Percentiles rank a stretch among this genome's conserved stretches.
Conservation (phyloP, 2,329 filamentous ascomycete species). For the Penicillium sp. region DNA sequence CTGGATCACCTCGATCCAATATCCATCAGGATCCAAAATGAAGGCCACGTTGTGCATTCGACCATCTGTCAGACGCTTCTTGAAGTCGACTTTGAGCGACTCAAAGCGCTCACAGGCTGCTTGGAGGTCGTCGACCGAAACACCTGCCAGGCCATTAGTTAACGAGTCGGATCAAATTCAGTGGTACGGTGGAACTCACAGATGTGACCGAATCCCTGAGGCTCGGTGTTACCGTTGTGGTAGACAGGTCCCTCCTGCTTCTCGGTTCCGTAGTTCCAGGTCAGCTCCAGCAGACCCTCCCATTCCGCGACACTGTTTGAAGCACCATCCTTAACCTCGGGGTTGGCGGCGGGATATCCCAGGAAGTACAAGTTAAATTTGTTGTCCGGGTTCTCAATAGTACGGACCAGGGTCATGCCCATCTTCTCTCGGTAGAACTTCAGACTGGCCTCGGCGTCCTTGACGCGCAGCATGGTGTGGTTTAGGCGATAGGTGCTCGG, state of each 20-base stretch:
- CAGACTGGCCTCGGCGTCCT: slow-evolving; percentile 70
- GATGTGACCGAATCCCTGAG: slow-evolving; percentile 92
- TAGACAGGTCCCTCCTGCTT: slow-evolving; percentile 79
- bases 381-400: slow-evolving; percentile 64
- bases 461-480: slow-evolving; percentile 83
- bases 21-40: slow-evolving; percentile 80
- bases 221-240: slow-evolving; percentile 87
- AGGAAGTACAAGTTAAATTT: slow-evolving; percentile 93
- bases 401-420: slow-evolving; percentile 81
- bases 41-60: slow-evolving; percentile 93
- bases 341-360: slow-evolving; percentile 66
- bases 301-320: slow-evolving; percentile 62
- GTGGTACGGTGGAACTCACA: slow-evolving; percentile 54
- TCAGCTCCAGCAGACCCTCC: slow-evolving; percentile 86
- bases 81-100: slow-evolving; percentile 77
- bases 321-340: slow-evolving; percentile 48
- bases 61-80: slow-evolving; percentile 91
- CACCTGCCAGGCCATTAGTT: slow-evolving; percentile 46
- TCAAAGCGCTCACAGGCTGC: slow-evolving; percentile 86
- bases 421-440: slow-evolving; percentile 82
- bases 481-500: slow-evolving; percentile 67
- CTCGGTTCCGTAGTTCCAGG: slow-evolving; percentile 75
- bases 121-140: slow-evolving; percentile 84
- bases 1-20: slow-evolving; percentile 75
- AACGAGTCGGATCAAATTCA: not conserved